phyloP scores from a whole-genome alignment of 192 early-diverging fungal species.

The Mortierella claussenii region DNA sequence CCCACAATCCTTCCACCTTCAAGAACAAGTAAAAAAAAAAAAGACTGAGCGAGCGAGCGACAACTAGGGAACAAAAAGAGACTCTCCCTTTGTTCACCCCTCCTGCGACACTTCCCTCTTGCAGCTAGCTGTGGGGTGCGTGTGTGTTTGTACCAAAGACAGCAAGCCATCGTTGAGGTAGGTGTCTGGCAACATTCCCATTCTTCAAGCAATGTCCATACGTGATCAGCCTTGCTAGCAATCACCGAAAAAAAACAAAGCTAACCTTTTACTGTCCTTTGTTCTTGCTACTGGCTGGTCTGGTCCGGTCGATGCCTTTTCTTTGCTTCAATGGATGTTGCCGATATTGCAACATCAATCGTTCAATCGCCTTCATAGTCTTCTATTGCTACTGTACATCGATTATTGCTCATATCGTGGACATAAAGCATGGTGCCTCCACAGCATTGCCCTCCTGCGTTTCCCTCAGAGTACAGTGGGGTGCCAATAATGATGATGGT shows the following conservation, averaged over 20 bases:
- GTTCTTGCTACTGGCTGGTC: neutral
- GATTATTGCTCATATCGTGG: neutral
- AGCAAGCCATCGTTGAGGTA: neutral
- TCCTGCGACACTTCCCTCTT: neutral
- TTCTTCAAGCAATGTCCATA: no score
- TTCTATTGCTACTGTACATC: neutral
- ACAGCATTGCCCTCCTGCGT: constrained; percentile 42
- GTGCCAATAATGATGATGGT: constrained; percentile 38
- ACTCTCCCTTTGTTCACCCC: neutral
- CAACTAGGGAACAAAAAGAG: neutral
- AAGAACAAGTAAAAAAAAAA: neutral
- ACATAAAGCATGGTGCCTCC: constrained; percentile 44
- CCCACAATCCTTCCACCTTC: neutral
- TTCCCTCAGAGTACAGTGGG: constrained; percentile 32
- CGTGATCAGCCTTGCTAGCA: neutral
- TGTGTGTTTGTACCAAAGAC: neutral
- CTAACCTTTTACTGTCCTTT: neutral
- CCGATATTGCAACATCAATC: no score
- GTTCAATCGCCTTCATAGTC: neutral
- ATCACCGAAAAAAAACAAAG: neutral
- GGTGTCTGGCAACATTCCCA: neutral
- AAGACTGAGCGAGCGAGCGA: neutral
- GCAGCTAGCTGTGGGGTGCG: neutral
- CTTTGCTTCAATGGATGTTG: no score
- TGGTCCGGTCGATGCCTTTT: neutral